Conservation (phyloP, 345 rosid species). For the Ceriops tagal region DNA sequence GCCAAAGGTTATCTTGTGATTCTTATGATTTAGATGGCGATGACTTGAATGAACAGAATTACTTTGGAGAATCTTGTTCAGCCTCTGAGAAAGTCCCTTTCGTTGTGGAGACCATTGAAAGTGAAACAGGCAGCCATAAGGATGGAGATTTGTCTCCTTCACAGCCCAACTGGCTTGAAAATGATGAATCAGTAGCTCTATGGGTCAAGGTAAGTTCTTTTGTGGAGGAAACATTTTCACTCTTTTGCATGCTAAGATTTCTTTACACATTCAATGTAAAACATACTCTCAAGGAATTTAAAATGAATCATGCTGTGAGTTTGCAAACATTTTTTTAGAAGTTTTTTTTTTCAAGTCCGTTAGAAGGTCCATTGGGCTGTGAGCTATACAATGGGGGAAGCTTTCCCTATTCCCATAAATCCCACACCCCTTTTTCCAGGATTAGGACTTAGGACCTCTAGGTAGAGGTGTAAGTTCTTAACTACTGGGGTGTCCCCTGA, state of each 20-base stretch:
- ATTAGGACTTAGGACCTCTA: too few species aligned
- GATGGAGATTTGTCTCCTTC: constrained; percentile 54
- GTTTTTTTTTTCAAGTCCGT: too few species aligned
- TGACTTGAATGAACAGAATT: constrained; percentile 38
- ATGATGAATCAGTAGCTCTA: constrained; percentile 77
- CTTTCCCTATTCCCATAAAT: too few species aligned
- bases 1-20: constrained; percentile 40
- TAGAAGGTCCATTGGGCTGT: too few species aligned
- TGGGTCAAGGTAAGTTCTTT: constrained; percentile 84
- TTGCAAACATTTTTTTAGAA: background rate
- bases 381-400: too few species aligned
- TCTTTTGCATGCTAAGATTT: constrained; percentile 7
- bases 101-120: constrained; percentile 45
- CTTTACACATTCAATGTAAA: constrained; percentile 3
- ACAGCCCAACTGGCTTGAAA: constrained; percentile 77
- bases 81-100: constrained; percentile 45
- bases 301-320: background rate
- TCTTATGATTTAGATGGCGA: constrained; percentile 53
- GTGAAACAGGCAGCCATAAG: constrained; percentile 43
- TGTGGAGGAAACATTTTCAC: background rate
- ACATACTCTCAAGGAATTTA: background rate
- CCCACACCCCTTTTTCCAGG: too few species aligned
- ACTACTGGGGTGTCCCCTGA: too few species aligned
- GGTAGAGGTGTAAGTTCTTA: too few species aligned
- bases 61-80: constrained; percentile 29